Evolutionary conservation across 352 stramenopile species (phyloP).

Genomic region (Pythium coloratum): DNA sequence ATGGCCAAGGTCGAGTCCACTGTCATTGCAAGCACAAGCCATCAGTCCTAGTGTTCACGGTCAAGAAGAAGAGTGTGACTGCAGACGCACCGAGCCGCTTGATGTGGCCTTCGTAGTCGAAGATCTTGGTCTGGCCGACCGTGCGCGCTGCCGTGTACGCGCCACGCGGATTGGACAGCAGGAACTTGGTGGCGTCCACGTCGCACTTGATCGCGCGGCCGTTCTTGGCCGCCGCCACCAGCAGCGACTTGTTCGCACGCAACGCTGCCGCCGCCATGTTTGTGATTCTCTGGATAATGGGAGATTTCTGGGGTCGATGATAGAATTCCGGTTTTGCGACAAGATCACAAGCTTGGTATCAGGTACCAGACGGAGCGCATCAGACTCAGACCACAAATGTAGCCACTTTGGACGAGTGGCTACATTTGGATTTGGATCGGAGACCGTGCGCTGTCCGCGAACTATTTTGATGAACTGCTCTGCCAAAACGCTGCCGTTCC

Average conservation of each 20-base stretch:
- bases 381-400: too few relatives aligned
- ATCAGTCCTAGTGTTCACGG: not conserved
- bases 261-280: slow-evolving; percentile 6
- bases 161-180: slow-evolving; percentile 61
- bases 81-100: slow-evolving; percentile 58
- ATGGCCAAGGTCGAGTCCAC: slow-evolving; percentile 76
- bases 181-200: slow-evolving; percentile 60
- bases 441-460: too few relatives aligned
- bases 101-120: slow-evolving; percentile 81
- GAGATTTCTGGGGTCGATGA: too few relatives aligned
- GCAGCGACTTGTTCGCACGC: slow-evolving; percentile 23
- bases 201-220: slow-evolving; percentile 63
- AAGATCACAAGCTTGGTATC: too few relatives aligned
- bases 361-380: too few relatives aligned
- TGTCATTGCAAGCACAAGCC: slow-evolving; percentile 19
- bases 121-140: slow-evolving; percentile 69
- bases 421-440: too few relatives aligned
- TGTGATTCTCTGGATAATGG: too few relatives aligned
- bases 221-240: slow-evolving; percentile 71
- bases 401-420: too few relatives aligned
- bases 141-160: slow-evolving; percentile 76
- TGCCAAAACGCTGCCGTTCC: too few relatives aligned
- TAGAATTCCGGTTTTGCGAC: too few relatives aligned
- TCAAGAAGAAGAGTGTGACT: not conserved
- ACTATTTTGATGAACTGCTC: too few relatives aligned